Evolutionary conservation across 192 early-diverging fungal species (phyloP).

Genomic region (Backusella mclennaniae): DNA sequence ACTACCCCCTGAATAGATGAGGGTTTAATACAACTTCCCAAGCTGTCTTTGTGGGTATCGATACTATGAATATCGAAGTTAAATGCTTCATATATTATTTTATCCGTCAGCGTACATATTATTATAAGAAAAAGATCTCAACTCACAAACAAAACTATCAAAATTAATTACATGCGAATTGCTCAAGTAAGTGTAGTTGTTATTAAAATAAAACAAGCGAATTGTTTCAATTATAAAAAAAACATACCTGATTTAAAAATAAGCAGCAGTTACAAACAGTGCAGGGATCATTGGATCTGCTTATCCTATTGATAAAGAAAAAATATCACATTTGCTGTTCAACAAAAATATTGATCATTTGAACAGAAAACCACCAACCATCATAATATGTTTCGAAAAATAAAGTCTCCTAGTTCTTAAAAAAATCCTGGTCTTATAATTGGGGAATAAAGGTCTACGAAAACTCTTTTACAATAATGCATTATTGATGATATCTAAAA

Average conservation of each 20-base stretch:
- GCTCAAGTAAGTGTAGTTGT: neutral
- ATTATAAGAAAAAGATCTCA: neutral
- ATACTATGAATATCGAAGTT: neutral
- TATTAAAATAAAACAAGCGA: neutral
- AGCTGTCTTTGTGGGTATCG: neutral
- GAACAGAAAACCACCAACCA: neutral
- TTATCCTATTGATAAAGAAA: neutral
- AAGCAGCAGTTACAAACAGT: neutral
- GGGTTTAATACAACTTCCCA: neutral
- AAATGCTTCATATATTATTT: neutral
- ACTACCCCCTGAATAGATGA: neutral
- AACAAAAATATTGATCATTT: neutral
- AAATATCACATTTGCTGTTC: neutral
- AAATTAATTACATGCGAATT: neutral
- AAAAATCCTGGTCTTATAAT: too few species aligned
- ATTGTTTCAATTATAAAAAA: neutral
- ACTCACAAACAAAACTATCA: neutral
- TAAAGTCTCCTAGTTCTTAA: neutral
- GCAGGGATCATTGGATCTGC: neutral
- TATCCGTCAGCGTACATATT: neutral
- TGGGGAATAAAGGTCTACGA: too few species aligned
- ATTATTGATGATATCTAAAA: too few species aligned
- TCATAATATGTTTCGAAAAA: neutral
- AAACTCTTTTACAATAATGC: too few species aligned
- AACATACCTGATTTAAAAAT: neutral